Evolutionary conservation across 2,329 filamentous ascomycete genomes (phyloP).

Genomic region (Incumbomyces delicatus): DNA sequence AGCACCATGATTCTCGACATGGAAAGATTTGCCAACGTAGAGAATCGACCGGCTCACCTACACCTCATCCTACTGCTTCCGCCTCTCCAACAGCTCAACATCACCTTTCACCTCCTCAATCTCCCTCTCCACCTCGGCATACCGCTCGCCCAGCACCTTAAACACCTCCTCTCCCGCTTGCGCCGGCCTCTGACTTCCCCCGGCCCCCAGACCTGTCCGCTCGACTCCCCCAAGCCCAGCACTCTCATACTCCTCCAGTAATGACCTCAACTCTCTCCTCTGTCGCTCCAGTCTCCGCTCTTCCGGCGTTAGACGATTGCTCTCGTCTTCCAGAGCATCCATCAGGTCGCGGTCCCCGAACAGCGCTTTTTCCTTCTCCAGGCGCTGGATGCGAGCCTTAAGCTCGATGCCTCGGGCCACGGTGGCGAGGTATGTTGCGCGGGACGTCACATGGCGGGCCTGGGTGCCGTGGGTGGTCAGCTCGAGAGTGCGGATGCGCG

Average conservation of each 20-base stretch:
- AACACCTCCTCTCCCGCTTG: constrained; percentile 19
- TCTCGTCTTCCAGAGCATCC: constrained; percentile 22
- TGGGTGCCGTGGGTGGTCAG: constrained; percentile 16
- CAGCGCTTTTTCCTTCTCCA: constrained; percentile 8
- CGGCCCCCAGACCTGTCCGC: constrained; percentile 6
- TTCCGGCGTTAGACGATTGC: constrained; percentile 29
- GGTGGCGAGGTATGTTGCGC: constrained; percentile 11
- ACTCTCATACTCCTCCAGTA: constrained; percentile 27
- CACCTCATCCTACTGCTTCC: too few relatives aligned
- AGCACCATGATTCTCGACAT: too few relatives aligned
- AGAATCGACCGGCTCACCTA: too few relatives aligned
- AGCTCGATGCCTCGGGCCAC: constrained; percentile 16
- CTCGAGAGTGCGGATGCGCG: constrained; percentile 14
- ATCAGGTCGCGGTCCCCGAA: not conserved
- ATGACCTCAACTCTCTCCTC: constrained; percentile 22
- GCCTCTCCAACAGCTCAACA: constrained; percentile 23
- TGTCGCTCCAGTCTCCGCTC: constrained; percentile 28
- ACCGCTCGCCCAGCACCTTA: constrained; percentile 29
- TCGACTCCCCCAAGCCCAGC: constrained; percentile 8
- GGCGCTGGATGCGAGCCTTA: constrained; percentile 12
- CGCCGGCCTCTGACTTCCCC: constrained; percentile 12
- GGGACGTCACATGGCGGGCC: constrained; percentile 10
- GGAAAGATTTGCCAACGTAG: too few relatives aligned
- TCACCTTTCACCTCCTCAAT: constrained; percentile 29
- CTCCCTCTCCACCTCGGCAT: constrained; percentile 29